Conservation (phyloP, 176 grass and related monocot species). For the Bothriochloa decipiens region DNA sequence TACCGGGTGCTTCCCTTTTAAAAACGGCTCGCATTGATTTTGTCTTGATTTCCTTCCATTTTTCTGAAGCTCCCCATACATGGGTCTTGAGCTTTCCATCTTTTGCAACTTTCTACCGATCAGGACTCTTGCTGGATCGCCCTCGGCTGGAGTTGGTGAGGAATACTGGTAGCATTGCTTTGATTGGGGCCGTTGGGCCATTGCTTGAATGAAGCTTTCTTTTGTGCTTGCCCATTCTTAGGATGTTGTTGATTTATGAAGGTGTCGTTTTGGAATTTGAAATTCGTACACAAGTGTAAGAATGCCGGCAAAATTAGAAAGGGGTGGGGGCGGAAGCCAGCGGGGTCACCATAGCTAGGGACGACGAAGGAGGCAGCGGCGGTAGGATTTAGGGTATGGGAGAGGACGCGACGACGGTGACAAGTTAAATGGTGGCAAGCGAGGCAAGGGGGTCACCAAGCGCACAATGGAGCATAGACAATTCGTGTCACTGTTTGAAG, state of each 20-base stretch:
- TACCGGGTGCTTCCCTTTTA: conserved; percentile 43
- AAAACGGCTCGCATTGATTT: conserved; percentile 49
- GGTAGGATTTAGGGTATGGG: no score
- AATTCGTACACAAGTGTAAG: background rate
- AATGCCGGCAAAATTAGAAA: no score
- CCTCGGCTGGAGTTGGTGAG: conserved; percentile 7
- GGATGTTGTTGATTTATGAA: background rate
- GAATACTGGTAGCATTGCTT: background rate
- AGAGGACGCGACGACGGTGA: no score
- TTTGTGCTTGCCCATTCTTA: background rate
- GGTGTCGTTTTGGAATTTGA: background rate
- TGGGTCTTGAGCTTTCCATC: conserved; percentile 1
- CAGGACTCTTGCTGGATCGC: conserved; percentile 11
- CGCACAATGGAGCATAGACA: no score
- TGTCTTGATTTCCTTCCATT: conserved; percentile 54
- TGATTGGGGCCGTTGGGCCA: background rate
- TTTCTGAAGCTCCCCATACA: conserved; percentile 7
- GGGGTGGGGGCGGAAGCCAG: no score
- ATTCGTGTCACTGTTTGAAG: no score
- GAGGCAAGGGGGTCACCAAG: no score
- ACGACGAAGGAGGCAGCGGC: no score
- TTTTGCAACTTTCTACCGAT: background rate
- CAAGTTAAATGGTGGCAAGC: no score
- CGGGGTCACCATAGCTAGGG: no score
- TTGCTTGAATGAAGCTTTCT: background rate